Evolutionary conservation across 371 early-diverging fungal species (phyloP).

Genomic region (Apophysomyces sp.): DNA sequence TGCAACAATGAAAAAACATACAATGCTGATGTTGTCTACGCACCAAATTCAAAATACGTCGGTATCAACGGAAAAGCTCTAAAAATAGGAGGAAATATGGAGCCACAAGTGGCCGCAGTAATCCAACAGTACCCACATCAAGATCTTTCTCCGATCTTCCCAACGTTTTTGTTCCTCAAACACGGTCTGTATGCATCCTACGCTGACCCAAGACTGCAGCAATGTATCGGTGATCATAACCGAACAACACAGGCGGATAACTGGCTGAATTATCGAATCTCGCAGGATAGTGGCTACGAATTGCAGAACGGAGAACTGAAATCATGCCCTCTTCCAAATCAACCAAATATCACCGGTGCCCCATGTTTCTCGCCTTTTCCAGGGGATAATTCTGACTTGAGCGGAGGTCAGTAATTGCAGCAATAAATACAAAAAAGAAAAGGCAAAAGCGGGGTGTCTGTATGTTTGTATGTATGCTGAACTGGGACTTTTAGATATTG

Average conservation of each 20-base stretch:
- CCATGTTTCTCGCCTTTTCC: slow-evolving; percentile 27
- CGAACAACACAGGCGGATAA: slow-evolving; percentile 26
- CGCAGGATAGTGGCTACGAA: slow-evolving; percentile 32
- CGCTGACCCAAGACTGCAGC: slow-evolving; percentile 13
- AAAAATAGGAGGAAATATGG: slow-evolving; percentile 4
- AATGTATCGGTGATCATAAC: slow-evolving; percentile 27
- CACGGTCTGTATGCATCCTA: slow-evolving; percentile 13
- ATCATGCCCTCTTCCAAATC: slow-evolving; percentile 39
- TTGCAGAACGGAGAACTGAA: slow-evolving; percentile 15
- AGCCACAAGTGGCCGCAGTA: slow-evolving; percentile 14
- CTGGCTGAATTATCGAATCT: slow-evolving; percentile 31
- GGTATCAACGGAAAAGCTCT: slow-evolving; percentile 44
- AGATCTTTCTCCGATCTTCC: slow-evolving; percentile 44
- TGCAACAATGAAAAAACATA: slow-evolving; percentile 36
- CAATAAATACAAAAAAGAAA: not conserved
- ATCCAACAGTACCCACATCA: slow-evolving; percentile 35
- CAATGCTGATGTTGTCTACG: slow-evolving; percentile 21
- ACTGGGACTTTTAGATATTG: slow-evolving; percentile 23
- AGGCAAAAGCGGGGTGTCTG: not conserved
- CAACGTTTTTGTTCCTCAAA: slow-evolving; percentile 32
- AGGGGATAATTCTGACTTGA: not conserved
- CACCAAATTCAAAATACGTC: slow-evolving; percentile 26
- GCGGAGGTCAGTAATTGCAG: not conserved
- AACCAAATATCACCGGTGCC: slow-evolving; percentile 31
- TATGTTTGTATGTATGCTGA: not conserved